Base-by-base conservation (phyloP, 164 flowering plant species). In the Santalum album region DNA sequence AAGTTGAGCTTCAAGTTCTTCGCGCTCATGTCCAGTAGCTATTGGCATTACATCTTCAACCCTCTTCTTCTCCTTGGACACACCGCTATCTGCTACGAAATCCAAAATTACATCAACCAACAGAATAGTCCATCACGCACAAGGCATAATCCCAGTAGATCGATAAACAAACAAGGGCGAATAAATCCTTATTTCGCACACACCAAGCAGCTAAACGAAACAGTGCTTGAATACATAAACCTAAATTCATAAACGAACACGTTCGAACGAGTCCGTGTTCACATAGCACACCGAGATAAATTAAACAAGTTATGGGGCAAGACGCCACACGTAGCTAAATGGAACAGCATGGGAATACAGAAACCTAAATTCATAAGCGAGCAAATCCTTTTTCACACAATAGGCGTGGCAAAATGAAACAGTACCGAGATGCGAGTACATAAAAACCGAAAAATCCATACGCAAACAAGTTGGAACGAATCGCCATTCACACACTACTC, bases 21-120 rank as follows among this genome's bases (percentile, higher is more conserved):
- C 92, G 2, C 90, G 80, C 76, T 88, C 95, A 49, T 81, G 94
- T n/a, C 98, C 98, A 24, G 98, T 91, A 0, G 98, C 98, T 56
- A 91, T 88, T 2, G 96, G 96, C 75, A 79, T 76, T 60, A 86
- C 78, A 64, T 91, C 94, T 58, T 86, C 98, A 53, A 86, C 82
- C 48, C 52, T 78, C 82, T 81, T 79, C 74, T 72, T 77, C 58
- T 17, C 56, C 57, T n/a, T 18, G 15, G 56, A 27, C 24, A 65
- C 64, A 43, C 60, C 62, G 58, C 57, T 53, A 20, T 57, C 71
- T 25, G 66, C 66, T 54, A 18, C 53, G 14, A 53, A 55, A 44
- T 15, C 12, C 27, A n/a, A 45, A 42, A 18, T 6, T 18, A 54
- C 46, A 22, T 42, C 42, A 51, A 39, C 15, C 55, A 23, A 15